phyloP scores from a whole-genome alignment of 768 basidiomycete species.

The Calocera viscosa region DNA sequence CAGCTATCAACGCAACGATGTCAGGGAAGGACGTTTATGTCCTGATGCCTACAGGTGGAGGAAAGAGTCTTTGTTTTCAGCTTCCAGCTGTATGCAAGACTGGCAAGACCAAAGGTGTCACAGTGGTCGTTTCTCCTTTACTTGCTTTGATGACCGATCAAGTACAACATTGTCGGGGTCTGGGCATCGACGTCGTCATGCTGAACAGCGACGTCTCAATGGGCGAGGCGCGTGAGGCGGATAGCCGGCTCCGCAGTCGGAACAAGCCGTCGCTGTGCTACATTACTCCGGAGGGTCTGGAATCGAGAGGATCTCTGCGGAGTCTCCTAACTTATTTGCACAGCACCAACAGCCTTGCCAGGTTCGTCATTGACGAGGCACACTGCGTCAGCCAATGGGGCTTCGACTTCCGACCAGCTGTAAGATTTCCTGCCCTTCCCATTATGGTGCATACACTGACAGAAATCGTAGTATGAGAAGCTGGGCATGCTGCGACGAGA shows the following conservation, averaged over 20 bases:
- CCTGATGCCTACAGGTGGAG: constrained; percentile 91
- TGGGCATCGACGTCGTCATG: constrained; percentile 55
- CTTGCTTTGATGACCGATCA: constrained; percentile 85
- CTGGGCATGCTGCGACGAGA: constrained; percentile 56
- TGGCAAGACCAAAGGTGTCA: constrained; percentile 66
- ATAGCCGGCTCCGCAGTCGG: constrained; percentile 34
- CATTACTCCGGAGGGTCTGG: constrained; percentile 82
- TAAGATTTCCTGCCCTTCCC: constrained; percentile 29
- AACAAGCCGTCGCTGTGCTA: constrained; percentile 61
- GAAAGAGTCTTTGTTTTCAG: constrained; percentile 80
- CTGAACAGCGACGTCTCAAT: constrained; percentile 47
- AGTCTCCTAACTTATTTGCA: constrained; percentile 49
- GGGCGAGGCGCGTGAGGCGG: constrained; percentile 28
- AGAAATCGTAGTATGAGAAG: constrained; percentile 44
- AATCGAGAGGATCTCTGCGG: constrained; percentile 45
- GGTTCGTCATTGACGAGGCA: constrained; percentile 94
- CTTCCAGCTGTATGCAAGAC: constrained; percentile 72
- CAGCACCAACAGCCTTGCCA: constrained; percentile 45
- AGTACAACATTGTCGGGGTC: constrained; percentile 49
- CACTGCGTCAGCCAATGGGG: constrained; percentile 95
- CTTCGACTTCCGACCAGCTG: constrained; percentile 77
- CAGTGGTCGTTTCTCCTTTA: constrained; percentile 82
- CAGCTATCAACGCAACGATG: constrained; percentile 71
- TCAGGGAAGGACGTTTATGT: constrained; percentile 80
- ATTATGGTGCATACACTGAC: neutral